These are phyloP conservation scores for Termitomyces sp. DNA, from an alignment of 768 basidiomycete species.

Conservation along the genomic window DNA sequence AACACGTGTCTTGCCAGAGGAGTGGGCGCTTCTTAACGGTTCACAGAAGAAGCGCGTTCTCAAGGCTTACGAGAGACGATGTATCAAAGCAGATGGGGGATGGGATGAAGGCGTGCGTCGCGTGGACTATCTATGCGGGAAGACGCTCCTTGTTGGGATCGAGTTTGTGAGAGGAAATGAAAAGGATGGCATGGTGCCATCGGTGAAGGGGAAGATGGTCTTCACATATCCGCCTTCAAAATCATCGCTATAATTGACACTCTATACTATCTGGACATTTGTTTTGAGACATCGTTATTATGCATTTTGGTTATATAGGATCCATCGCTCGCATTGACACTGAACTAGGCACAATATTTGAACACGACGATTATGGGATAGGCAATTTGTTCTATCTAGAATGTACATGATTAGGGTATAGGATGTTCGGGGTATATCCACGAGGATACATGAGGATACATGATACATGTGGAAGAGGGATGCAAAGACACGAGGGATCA, in stretches of 20 bases:
- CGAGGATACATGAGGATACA: neutral
- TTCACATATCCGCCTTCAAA: constrained; percentile 24
- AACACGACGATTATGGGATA: neutral
- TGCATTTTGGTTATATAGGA: neutral
- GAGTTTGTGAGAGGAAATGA: constrained; percentile 46
- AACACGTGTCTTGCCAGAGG: constrained; percentile 54
- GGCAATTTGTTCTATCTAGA: constrained; percentile 6
- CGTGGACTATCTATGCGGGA: constrained; percentile 63
- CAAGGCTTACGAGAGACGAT: constrained; percentile 60
- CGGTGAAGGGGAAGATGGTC: constrained; percentile 43
- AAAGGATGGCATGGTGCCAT: constrained; percentile 11
- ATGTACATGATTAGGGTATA: constrained; percentile 10
- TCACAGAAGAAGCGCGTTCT: constrained; percentile 53
- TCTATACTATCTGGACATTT: neutral
- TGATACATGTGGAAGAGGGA: neutral
- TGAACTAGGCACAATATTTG: neutral
- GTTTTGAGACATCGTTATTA: neutral
- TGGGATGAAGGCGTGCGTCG: constrained; percentile 70
- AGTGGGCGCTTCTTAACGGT: constrained; percentile 62
- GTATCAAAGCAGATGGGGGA: constrained; percentile 55
- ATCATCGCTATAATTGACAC: neutral
- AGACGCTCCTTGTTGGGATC: constrained; percentile 57
- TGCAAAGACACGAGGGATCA: neutral
- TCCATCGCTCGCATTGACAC: neutral
- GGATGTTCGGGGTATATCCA: constrained; percentile 1